A percentile compares a stretch with the other conserved stretches of the same genome.
Conservation (phyloP, 371 early-diverging fungal genomes). For the Actinomucor elegans region DNA sequence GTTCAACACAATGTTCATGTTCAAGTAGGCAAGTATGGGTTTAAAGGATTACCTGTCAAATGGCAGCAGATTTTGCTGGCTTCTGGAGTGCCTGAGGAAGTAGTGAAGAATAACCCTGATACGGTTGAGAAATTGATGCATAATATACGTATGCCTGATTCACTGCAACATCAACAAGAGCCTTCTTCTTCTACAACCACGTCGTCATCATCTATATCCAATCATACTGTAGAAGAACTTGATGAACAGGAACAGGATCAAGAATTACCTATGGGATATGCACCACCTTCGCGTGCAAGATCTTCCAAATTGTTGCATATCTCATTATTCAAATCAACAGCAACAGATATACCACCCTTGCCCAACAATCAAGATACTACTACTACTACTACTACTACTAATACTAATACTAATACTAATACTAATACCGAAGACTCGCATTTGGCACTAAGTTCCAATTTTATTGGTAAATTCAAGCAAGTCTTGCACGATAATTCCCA, state of each 20-base stretch:
- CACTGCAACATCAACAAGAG: constrained; percentile 20
- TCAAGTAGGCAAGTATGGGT: constrained; percentile 51
- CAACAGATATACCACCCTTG: constrained; percentile 23
- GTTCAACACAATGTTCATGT: constrained; percentile 65
- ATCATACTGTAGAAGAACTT: not conserved
- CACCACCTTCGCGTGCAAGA: constrained; percentile 48
- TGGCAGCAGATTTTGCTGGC: constrained; percentile 58
- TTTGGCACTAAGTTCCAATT: constrained; percentile 32
- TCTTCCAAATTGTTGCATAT: constrained; percentile 40
- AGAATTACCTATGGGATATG: constrained; percentile 43
- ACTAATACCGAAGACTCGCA: not conserved
- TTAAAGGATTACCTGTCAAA: constrained; percentile 58
- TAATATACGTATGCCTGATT: constrained; percentile 55
- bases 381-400: not conserved
- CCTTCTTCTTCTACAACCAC: constrained; percentile 5
- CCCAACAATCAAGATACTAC: constrained; percentile 9
- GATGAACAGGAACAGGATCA: constrained; percentile 4
- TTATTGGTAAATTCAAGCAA: constrained; percentile 25
- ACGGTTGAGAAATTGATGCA: constrained; percentile 57
- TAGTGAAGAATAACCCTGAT: constrained; percentile 51
- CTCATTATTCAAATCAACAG: constrained; percentile 21
- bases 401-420: not conserved
- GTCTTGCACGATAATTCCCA: not conserved
- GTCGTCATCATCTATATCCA: not conserved
- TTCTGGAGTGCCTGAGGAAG: constrained; percentile 58